Evolutionary conservation across 176 grass and related monocot genomes (phyloP), one percentile per base, ranked within the genome.

Genomic region (Hsuehochloa calcarea): DNA sequence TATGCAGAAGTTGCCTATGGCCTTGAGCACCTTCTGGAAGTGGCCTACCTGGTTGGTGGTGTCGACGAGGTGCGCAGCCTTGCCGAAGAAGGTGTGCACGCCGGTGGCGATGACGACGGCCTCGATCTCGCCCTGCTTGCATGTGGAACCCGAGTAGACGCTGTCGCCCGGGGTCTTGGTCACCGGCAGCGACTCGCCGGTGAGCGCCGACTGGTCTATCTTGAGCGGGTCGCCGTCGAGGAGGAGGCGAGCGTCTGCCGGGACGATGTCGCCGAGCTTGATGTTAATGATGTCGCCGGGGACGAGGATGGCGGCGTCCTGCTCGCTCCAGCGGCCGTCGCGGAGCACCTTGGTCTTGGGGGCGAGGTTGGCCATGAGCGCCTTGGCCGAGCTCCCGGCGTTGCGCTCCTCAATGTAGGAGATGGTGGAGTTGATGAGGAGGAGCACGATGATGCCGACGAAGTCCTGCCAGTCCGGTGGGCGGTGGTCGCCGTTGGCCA

Each of bases 391-490:
- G 68, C 94, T 99, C 2, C 97, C 93, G 35, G 97, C 93, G 80
- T 88, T 99, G 66, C 70, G 83, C 87, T 99, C 97, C 79, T 99
- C 97, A 11, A 77, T 26, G 86, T 94, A 99, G 29, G 88, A 90
- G 78, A 99, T 99, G 65, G 88, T 92, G 10, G 97, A 96, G 84
- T 99, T 99, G 51, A 99, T 44, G 0, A 99, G 0, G 0, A 99
- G 93, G 11, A 99, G 86, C 14, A 47, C 92, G 5, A 99, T 72
- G 73, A 99, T 99, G 23, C 97, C 97, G 3, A 99, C 78, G 66
- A 99, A 99, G 87, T 99, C 97, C 71, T 99, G 93, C 97, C 97
- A 99, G 84, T 99, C 97, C 15, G 93, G 97, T 11, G 97, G 93
- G 74, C 87, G 70, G 5, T 86, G 84, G 31, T 22, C 78, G 5